These are phyloP conservation scores for Claviceps spartinae DNA, from an alignment of 2,329 filamentous ascomycete species.

Conservation along the genomic window DNA sequence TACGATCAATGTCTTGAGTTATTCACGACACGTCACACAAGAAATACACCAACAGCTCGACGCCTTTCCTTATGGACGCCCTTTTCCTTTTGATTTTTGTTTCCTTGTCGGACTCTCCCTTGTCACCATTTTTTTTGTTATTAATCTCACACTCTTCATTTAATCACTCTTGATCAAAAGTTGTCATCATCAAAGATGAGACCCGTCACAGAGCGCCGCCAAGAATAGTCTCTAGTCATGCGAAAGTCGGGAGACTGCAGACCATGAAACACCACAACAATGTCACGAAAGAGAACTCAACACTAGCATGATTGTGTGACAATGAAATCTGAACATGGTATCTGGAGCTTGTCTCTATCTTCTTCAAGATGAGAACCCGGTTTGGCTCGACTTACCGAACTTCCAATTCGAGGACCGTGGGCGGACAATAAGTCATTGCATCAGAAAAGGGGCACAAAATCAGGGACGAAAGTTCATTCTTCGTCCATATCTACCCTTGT, in stretches of 20 bases:
- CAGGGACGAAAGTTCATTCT: neutral
- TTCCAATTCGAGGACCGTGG: neutral
- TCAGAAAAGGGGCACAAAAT: neutral
- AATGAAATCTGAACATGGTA: neutral
- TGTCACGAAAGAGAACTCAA: constrained; percentile 5
- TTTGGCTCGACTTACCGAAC: neutral
- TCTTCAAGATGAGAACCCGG: neutral
- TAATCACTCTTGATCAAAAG: constrained; percentile 24
- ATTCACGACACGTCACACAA: constrained; percentile 44
- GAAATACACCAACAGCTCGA: constrained; percentile 43
- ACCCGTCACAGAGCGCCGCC: constrained; percentile 18
- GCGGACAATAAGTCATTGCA: neutral
- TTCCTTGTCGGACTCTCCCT: constrained; percentile 22
- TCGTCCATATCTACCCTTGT: neutral
- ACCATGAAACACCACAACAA: constrained; percentile 14
- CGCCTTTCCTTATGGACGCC: constrained; percentile 31
- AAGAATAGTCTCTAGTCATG: constrained; percentile 22
- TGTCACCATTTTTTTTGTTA: constrained; percentile 16
- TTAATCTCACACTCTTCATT: constrained; percentile 25
- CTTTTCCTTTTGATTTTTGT: constrained; percentile 25
- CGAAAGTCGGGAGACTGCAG: constrained; percentile 12
- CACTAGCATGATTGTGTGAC: constrained; percentile 3
- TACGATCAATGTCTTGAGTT: constrained; percentile 42
- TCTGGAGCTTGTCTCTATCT: neutral
- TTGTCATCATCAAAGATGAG: constrained; percentile 17